A percentile compares a stretch with the other conserved stretches of the same genome.
These are phyloP conservation scores for Anaeromyces robustus DNA, from an alignment of 192 early-diverging fungal genomes.

Conservation along the genomic window DNA sequence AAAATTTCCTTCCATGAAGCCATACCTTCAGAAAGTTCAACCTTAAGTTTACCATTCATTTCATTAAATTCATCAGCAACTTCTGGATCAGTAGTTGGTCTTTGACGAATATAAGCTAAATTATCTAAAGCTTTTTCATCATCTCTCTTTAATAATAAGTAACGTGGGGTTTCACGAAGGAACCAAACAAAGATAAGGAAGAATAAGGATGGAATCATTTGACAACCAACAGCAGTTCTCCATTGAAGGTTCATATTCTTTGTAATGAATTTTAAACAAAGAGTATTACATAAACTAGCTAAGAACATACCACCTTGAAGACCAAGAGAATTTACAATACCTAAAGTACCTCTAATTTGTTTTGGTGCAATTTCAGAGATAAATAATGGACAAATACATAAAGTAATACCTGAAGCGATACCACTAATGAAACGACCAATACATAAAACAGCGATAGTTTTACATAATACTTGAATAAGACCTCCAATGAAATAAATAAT, in stretches of 20 bases:
- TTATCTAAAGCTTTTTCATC: neutral
- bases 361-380: neutral
- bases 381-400: neutral
- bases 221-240: neutral
- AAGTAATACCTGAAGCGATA: neutral
- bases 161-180: neutral
- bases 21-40: neutral
- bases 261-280: neutral
- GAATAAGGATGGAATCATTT: neutral
- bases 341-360: neutral
- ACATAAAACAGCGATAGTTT: neutral
- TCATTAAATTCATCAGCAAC: neutral
- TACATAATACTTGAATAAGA: neutral
- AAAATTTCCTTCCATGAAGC: neutral
- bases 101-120: neutral
- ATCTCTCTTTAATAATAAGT: neutral
- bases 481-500: neutral
- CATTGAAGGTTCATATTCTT: neutral
- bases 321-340: neutral
- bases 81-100: neutral
- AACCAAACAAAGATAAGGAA: neutral
- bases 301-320: neutral
- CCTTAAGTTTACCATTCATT: neutral
- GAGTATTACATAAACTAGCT: neutral
- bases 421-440: neutral